These are phyloP conservation scores for Diplocarpon mali DNA, from an alignment of 2,329 filamentous ascomycete genomes.

Conservation along the genomic window DNA sequence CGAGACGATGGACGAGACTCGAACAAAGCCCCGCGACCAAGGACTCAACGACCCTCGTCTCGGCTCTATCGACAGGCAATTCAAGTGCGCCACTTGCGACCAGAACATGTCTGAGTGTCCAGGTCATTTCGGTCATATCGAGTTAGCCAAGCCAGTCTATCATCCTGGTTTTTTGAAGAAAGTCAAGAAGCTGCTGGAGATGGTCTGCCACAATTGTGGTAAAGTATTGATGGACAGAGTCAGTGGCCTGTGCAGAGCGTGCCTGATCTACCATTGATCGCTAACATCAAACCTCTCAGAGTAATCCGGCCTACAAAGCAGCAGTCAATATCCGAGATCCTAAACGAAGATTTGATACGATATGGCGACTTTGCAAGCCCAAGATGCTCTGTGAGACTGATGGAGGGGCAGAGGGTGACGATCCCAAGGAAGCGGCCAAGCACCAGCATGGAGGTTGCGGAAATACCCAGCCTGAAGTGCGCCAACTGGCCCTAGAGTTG, in stretches of 20 bases:
- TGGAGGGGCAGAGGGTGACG: constrained; percentile 54
- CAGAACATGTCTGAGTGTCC: constrained; percentile 94
- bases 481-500: constrained; percentile 76
- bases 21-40: constrained; percentile 78
- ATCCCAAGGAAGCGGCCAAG: constrained; percentile 39
- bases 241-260: constrained; percentile 59
- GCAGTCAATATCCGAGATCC: constrained; percentile 81
- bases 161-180: constrained; percentile 95
- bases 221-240: constrained; percentile 97
- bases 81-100: constrained; percentile 91
- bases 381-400: constrained; percentile 79
- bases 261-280: constrained; percentile 40
- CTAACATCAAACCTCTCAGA: constrained; percentile 57
- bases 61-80: constrained; percentile 90
- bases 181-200: constrained; percentile 98
- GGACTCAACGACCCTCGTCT: constrained; percentile 93
- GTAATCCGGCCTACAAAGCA: constrained; percentile 70
- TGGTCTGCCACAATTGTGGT: constrained; percentile 97
- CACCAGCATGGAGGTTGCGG: constrained; percentile 80
- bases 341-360: constrained; percentile 84
- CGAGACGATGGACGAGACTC: constrained; percentile 98
- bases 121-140: constrained; percentile 97
- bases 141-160: constrained; percentile 91
- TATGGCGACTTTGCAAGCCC: constrained; percentile 87
- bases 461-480: constrained; percentile 78